Base-by-base conservation (phyloP, 2,329 filamentous ascomycete genomes). In the Ophiosphaerella korrae region DNA sequence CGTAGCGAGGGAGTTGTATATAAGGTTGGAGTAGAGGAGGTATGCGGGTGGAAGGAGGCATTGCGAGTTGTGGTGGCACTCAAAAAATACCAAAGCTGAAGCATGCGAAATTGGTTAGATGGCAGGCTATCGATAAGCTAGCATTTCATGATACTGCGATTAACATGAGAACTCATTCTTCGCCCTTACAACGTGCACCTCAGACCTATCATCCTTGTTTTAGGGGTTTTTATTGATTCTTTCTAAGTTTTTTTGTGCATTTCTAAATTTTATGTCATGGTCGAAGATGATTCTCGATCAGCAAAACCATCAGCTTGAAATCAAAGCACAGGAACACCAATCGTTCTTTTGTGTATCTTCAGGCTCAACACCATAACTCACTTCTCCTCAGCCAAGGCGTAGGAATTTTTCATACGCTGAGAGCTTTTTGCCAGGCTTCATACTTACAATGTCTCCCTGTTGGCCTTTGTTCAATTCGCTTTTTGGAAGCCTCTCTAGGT, bases 21-120 rank as follows among this genome's bases (percentile, higher is more conserved):
- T 88, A 88, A 6, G 85, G 80, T 62, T 88, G 82, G 12, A 91
- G 78, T 2, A 88, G 80, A 48, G 83, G 78, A 2, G 88, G 88
- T 52, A 84, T 81, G 53, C 82, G 78, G 5, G 80, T 78, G 14
- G 80, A 71, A 32, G 67, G 66, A 55, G 70, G 62, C 70, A 73
- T 74, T 16, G 55, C 57, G 56, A 50, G 40, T 45, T 18, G 39
- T 32, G 9, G 16, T 46, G 18, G 31, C 42, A 34, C 48, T 42
- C 45, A 46, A 50, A 40, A 51, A 55, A 48, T 46, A 40, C 26
- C 6, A 8, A 46, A 43, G 40, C 26, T 38, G 23, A 31, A 29
- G 37, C 32, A 35, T 26, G 34, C n/a, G 40, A 35, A 47, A 43
- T 32, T 45, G 47, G 41, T 38, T 44, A 24, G 35, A 13, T 39